A percentile compares a stretch with the other conserved stretches of the same genome.
Conservation (phyloP, 139 green algal species). For the Chlamydomonas eustigma region DNA sequence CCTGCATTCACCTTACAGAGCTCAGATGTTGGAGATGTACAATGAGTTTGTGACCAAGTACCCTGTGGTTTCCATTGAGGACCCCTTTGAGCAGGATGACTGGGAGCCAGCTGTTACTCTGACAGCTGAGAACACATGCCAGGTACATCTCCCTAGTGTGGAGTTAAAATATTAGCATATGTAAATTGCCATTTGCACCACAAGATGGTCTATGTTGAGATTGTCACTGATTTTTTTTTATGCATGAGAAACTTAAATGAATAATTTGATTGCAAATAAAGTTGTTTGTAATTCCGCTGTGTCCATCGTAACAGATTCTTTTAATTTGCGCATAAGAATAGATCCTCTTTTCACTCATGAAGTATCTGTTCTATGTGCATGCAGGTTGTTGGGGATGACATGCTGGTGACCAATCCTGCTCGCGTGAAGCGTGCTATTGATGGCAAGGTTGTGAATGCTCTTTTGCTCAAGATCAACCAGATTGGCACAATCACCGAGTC, state of each 20-base stretch:
- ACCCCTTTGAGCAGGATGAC: slow-evolving; percentile 99
- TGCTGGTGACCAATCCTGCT: slow-evolving; percentile 95
- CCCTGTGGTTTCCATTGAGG: slow-evolving; percentile 96
- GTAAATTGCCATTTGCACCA: no score
- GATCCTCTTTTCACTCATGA: no score
- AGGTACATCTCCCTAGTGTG: no score
- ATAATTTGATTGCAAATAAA: no score
- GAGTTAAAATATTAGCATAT: no score
- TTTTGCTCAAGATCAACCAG: slow-evolving; percentile 99
- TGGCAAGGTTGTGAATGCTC: slow-evolving; percentile 85
- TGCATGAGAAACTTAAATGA: no score
- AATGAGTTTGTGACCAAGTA: slow-evolving; percentile 83
- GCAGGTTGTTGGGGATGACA: slow-evolving; percentile 97
- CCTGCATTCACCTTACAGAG: no score
- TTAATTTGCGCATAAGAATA: no score
- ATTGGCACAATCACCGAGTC: slow-evolving; percentile 95
- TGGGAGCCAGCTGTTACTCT: slow-evolving; percentile 77
- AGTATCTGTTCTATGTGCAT: background rate
- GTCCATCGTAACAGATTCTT: no score
- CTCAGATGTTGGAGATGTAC: slow-evolving; percentile 88
- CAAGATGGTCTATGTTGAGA: no score
- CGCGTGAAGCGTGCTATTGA: slow-evolving; percentile 91
- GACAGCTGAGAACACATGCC: slow-evolving; percentile 69
- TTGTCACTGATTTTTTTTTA: no score
- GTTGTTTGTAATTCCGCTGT: no score